Evolutionary conservation across 1,139 yeast genomes (phyloP), one percentile per base, ranked within the genome.

Genomic region (Pichia sp.): DNA sequence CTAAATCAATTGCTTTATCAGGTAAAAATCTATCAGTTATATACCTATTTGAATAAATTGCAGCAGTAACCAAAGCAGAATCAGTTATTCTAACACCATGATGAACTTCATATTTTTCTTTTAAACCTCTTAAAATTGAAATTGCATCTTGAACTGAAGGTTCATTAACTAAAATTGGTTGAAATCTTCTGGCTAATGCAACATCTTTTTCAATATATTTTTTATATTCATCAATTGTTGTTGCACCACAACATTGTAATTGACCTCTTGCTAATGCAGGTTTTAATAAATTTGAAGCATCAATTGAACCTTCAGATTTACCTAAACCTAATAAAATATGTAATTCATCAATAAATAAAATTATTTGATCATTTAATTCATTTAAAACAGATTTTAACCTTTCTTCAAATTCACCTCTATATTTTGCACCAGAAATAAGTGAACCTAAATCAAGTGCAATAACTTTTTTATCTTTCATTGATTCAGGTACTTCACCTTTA

Each of bases 51-150:
- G 96, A 82, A 59, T 90, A 80, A 5, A 86, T 80, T 0, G 97
- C 96, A 10, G 97, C 96, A 0, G 96, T 85, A 1, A 92, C 97
- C 47, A 92, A 71, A 0, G 98, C 97, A 36, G 90, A 76, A 62
- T 92, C 98, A 6, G 94, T 77, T 47, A 92, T 87, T 53, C 97
- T 76, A n/a, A 92, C 98, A 65, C 98, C 98, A 60, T 92, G 98
- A 60, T 92, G 98, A 4, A 92, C 96, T 61, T 92, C 98, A 60
- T 92, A 92, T 54, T 85, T 76, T 60, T 92, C 97, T 62, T 90
- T 90, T 60, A 92, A 71, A 6, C 98, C 98, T 60, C 98, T 78
- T 49, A 92, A 69, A 52, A 92, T 92, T 11, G 96, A 84, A 47
- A 92, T 87, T 0, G 97, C 84, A 62, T 92, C 97, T 51, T 84